Percentiles rank a stretch among this genome's conserved stretches.
Conservation (phyloP, 73 alveolate genomes). For the Blepharisma stoltei region DNA sequence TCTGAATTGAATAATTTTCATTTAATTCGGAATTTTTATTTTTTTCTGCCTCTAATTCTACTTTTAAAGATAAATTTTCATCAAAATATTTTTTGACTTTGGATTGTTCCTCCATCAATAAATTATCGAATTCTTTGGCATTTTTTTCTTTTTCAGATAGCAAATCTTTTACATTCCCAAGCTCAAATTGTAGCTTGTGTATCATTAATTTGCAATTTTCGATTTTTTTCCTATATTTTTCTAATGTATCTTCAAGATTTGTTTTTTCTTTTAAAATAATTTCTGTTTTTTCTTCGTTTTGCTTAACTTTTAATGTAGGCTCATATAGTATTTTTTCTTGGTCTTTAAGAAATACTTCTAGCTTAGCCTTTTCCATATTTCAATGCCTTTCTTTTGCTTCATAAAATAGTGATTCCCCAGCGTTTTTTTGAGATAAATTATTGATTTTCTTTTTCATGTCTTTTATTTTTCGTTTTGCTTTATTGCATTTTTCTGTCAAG, state of each 20-base stretch:
- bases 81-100: too few relatives aligned
- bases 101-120: too few relatives aligned
- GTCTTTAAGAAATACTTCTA: neutral
- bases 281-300: neutral
- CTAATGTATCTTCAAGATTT: neutral
- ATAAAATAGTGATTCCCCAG: too few relatives aligned
- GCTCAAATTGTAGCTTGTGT: neutral
- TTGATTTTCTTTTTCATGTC: too few relatives aligned
- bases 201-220: neutral
- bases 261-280: neutral
- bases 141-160: neutral
- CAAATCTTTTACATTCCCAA: neutral
- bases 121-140: neutral
- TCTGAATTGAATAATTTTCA: too few relatives aligned
- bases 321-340: neutral
- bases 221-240: neutral
- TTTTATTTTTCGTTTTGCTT: too few relatives aligned
- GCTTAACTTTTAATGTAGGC: neutral
- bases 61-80: too few relatives aligned
- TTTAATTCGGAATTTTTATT: too few relatives aligned
- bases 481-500: too few relatives aligned
- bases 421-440: too few relatives aligned
- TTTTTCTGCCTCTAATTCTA: too few relatives aligned
- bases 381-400: neutral
- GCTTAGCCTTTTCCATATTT: conserved; percentile 7